Conservation (phyloP, 139 green algal genomes). For the Edaphochlamys debaryana region DNA sequence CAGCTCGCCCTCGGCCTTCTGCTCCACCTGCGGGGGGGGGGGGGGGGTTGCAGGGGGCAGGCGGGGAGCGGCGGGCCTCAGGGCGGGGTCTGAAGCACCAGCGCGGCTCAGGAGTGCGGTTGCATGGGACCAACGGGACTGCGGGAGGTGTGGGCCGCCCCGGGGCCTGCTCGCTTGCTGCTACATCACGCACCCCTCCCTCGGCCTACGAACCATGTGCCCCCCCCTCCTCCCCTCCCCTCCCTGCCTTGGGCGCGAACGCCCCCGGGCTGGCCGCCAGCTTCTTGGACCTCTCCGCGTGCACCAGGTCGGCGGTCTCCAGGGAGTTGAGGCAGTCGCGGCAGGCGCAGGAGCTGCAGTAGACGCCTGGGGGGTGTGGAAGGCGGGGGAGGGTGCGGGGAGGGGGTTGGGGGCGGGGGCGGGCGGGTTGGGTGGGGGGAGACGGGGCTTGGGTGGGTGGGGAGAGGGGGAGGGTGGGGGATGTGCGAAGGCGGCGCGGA, state of each 20-base stretch:
- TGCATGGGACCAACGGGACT: too few species aligned
- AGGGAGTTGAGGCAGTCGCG: slow-evolving; percentile 68
- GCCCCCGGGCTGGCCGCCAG: slow-evolving; percentile 58
- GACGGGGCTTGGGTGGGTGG: background rate
- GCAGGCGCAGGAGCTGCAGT: slow-evolving; percentile 74
- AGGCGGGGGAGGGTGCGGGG: too few species aligned
- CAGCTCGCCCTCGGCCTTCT: slow-evolving; percentile 30
- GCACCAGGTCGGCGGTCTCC: slow-evolving; percentile 46
- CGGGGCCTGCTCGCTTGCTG: too few species aligned
- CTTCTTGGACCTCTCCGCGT: slow-evolving; percentile 50
- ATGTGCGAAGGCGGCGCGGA: background rate
- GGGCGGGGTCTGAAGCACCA: background rate
- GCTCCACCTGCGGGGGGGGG: background rate
- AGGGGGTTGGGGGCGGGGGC: too few species aligned
- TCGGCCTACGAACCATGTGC: too few species aligned
- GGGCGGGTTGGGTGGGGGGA: too few species aligned
- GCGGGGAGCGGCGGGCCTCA: background rate
- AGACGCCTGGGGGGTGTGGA: slow-evolving; percentile 65
- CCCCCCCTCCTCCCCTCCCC: too few species aligned
- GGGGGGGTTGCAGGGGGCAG: too few species aligned
- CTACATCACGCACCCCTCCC: too few species aligned
- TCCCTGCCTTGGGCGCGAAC: slow-evolving; percentile 67
- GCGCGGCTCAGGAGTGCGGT: background rate
- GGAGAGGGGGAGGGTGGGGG: background rate
- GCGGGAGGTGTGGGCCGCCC: too few species aligned